Percentiles rank a stretch among this genome's conserved stretches.
Conservation (phyloP, 1,284 basidiomycete species). For the Ustilago esculenta region DNA sequence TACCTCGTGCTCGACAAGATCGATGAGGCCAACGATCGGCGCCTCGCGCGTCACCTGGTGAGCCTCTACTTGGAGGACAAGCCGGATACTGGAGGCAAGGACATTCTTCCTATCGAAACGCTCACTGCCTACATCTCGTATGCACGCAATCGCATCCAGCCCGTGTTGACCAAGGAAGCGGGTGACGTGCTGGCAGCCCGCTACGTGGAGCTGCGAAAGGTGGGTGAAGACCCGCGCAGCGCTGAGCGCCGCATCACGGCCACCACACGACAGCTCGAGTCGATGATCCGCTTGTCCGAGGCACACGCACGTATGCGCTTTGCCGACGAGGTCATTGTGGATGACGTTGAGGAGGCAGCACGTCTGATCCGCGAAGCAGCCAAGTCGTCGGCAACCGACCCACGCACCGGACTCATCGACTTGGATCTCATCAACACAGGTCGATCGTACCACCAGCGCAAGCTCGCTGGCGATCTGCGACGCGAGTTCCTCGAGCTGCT, state of each 20-base stretch:
- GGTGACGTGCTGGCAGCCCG: conserved; percentile 83
- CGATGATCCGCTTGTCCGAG: conserved; percentile 96
- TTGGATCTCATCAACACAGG: conserved; percentile 95
- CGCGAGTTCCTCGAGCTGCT: conserved; percentile 60
- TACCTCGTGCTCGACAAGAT: conserved; percentile 92
- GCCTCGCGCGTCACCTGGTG: conserved; percentile 90
- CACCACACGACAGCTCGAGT: conserved; percentile 95
- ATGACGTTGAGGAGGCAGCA: conserved; percentile 89
- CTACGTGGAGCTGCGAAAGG: conserved; percentile 93
- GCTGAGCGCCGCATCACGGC: conserved; percentile 95
- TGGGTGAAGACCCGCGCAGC: conserved; percentile 78
- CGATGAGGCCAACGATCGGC: conserved; percentile 88
- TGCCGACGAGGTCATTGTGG: conserved; percentile 81
- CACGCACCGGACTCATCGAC: conserved; percentile 93
- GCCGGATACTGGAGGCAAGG: conserved; percentile 76
- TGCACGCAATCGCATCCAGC: conserved; percentile 86
- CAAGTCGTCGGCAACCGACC: conserved; percentile 79
- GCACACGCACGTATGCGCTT: conserved; percentile 96
- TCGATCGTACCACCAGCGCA: conserved; percentile 81
- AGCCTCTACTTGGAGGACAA: conserved; percentile 91
- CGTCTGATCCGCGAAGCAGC: conserved; percentile 95
- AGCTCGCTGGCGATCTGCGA: conserved; percentile 61
- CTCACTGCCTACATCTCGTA: conserved; percentile 95
- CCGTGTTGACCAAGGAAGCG: conserved; percentile 87
- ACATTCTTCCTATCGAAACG: conserved; percentile 85